A percentile compares a stretch with the other conserved stretches of the same genome.
Conservation (phyloP, 371 early-diverging fungal genomes). For the Mucor racemosus region DNA sequence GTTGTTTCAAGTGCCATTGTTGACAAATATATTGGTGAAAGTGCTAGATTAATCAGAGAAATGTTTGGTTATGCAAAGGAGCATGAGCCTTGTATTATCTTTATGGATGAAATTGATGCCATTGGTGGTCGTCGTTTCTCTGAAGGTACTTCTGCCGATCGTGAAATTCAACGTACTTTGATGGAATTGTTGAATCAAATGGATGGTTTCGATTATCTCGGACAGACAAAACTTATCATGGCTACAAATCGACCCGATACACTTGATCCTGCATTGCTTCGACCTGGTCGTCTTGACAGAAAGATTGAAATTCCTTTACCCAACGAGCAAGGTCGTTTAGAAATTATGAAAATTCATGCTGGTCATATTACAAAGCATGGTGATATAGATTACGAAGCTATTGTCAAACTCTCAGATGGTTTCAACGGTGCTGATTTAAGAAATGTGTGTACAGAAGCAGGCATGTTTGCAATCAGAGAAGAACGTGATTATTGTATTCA, state of each 20-base stretch:
- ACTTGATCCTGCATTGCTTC: constrained; percentile 97
- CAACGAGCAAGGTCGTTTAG: constrained; percentile 88
- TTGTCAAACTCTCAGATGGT: constrained; percentile 98
- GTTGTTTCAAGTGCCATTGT: constrained; percentile 98
- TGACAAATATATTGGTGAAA: constrained; percentile 99
- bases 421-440: constrained; percentile 99
- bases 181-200: constrained; percentile 99
- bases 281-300: constrained; percentile 98
- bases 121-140: constrained; percentile 99
- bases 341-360: constrained; percentile 98
- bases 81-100: constrained; percentile 99
- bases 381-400: constrained; percentile 96
- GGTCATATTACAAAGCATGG: constrained; percentile 93
- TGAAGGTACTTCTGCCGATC: constrained; percentile 99
- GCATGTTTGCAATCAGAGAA: constrained; percentile 99
- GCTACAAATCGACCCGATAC: constrained; percentile 99
- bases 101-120: constrained; percentile 99
- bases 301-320: constrained; percentile 99
- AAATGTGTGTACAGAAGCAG: constrained; percentile 99
- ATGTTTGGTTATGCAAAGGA: constrained; percentile 99
- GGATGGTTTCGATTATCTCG: constrained; percentile 99
- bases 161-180: constrained; percentile 99
- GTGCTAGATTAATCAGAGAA: constrained; percentile 95
- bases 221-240: constrained; percentile 98
- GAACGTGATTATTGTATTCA: constrained; percentile 98